Evolutionary conservation across 805 yeast genomes (phyloP), one percentile per base, ranked within the genome.

Genomic region (Saccharomycopsis fermentans): DNA sequence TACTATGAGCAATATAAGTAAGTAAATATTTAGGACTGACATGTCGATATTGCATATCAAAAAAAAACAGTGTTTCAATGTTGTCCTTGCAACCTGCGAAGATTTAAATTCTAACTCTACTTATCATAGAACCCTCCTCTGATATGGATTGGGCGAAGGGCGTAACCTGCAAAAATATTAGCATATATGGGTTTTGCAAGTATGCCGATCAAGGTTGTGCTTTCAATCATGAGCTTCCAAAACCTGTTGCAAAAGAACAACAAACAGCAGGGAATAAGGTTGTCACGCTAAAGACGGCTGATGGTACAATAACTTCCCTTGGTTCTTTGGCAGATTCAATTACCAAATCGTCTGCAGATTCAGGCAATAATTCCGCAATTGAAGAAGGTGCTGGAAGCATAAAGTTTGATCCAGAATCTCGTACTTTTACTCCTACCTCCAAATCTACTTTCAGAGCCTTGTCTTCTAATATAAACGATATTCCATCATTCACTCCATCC

Each of bases 151-250:
- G 78, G 77, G 90, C 91, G 6, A 84, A 81, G 69, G 84, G 83
- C 60, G 84, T 89, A 32, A 90, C 86, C 58, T 90, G 96, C 72
- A 79, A 90, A 69, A 90, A 90, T 66, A 83, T 89, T 58, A 81
- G 85, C 54, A 87, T 88, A 36, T 90, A 89, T 73, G 97, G 96
- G 3, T 88, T 79, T 66, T 90, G 97, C 74, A 88, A 88, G 69
- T 89, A 80, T 72, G 90, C 87, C 65, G 86, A 86, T 64, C 89
- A 88, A 66, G 96, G 96, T 11, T 90, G 96, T 68, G 86, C 84
- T 1, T 90, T 88, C 68, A 82, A 81, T 55, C 96, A 88, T 69
- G 86, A 80, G 59, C 58, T 17, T 43, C 55, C 24, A 47, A 57
- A 39, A 43, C 35, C 27, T 17, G 27, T 19, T 47, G 11, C 19